A percentile compares a stretch with the other conserved stretches of the same genome.
Conservation (phyloP, 225 moss, liverwort and hornwort genomes). For the Asterella californica region DNA sequence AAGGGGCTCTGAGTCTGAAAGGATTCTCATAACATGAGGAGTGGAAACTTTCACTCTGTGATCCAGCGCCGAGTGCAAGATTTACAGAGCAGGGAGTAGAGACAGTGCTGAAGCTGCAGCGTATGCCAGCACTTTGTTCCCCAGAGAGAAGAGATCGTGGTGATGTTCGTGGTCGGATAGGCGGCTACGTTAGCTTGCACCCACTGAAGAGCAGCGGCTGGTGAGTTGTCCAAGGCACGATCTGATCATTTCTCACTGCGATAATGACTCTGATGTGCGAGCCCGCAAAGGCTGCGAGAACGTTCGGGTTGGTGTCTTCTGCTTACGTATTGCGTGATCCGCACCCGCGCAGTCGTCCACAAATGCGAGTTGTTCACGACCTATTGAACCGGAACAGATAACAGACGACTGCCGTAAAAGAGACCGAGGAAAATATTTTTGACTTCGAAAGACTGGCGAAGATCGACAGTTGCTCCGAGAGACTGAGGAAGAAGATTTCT, state of each 20-base stretch:
- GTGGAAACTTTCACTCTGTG: conserved; percentile 55
- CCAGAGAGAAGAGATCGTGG: conserved; percentile 52
- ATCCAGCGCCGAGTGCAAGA: conserved; percentile 50
- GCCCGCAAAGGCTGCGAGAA: conserved; percentile 55
- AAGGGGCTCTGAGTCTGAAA: conserved; percentile 51
- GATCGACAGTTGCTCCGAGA: no score
- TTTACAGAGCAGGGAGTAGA: conserved; percentile 59
- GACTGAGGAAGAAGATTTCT: no score
- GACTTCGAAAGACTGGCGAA: no score
- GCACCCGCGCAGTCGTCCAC: no score
- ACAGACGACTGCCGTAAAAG: no score
- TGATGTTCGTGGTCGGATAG: conserved; percentile 60
- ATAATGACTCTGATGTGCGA: conserved; percentile 52
- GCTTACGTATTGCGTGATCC: no score
- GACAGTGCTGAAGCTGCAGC: conserved; percentile 29
- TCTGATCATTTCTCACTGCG: conserved; percentile 41
- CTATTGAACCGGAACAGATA: no score
- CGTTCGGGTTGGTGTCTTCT: conserved; percentile 34
- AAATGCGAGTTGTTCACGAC: no score
- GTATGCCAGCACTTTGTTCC: conserved; percentile 68
- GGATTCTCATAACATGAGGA: conserved; percentile 50
- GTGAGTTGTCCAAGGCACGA: conserved; percentile 38
- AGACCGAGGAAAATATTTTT: no score
- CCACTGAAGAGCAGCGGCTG: conserved; percentile 47
- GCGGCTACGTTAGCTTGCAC: conserved; percentile 34